A percentile compares a stretch with the other conserved stretches of the same genome.
These are phyloP conservation scores for Geotrichum cucujoidarum DNA, from an alignment of 1,139 yeast genomes.

Conservation along the genomic window DNA sequence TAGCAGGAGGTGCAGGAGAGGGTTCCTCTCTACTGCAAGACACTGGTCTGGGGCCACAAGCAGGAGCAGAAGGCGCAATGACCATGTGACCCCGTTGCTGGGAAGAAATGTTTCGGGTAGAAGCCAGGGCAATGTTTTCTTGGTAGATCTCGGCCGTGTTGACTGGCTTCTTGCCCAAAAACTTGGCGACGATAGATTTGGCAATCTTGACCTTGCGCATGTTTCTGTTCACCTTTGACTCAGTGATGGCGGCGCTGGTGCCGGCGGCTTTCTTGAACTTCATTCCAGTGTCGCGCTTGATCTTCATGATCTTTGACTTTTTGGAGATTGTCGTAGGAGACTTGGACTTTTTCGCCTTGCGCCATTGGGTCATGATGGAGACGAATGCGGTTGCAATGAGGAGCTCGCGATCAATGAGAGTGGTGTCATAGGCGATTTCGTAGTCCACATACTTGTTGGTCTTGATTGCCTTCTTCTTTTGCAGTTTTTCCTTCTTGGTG, in stretches of 20 bases:
- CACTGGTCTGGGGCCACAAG: no score
- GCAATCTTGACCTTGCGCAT: constrained; percentile 2
- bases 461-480: constrained; percentile 7
- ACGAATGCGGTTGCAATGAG: constrained; percentile 23
- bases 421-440: constrained; percentile 21
- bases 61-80: no score
- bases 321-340: constrained; percentile 4
- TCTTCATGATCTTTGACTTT: constrained; percentile 4
- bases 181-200: neutral
- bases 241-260: constrained; percentile 8
- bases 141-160: neutral
- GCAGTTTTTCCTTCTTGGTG: neutral
- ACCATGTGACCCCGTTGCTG: neutral
- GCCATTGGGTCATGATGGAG: constrained; percentile 25
- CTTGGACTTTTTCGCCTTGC: constrained; percentile 4
- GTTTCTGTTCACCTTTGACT: neutral
- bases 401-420: constrained; percentile 21
- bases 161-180: constrained; percentile 3
- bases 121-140: neutral
- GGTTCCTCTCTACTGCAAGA: no score
- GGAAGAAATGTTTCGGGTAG: neutral
- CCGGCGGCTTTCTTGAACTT: constrained; percentile 8
- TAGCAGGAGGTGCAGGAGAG: no score
- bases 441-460: constrained; percentile 19
- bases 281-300: constrained; percentile 2